Evolutionary conservation across 176 grass and related monocot genomes (phyloP), one percentile per base, ranked within the genome.

Genomic region (Saccharum officinarum): DNA sequence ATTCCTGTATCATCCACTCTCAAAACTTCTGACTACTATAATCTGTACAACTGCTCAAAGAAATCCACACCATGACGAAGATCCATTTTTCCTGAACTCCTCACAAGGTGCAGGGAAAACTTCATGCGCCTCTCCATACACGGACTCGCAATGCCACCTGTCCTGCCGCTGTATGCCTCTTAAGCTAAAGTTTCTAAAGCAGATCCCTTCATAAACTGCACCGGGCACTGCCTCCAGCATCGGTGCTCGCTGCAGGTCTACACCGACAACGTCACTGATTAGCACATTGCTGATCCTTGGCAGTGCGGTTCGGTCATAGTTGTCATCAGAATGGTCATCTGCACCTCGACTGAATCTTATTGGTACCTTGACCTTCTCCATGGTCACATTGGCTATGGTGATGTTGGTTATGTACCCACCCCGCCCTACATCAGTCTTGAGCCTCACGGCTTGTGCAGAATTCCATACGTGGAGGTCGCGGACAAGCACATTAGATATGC

Each of bases 321-420:
- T 82, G 10, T 89, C 83, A 34, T 94, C 88, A 0, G 92, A 80
- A 67, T 95, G 91, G 52, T 92, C 93, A 31, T 93, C 78, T 17
- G 96, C 78, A 3, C 93, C 93, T 2, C 89, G 77, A 75, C 96
- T 95, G 68, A 98, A 95, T 45, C 89, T 94, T 74, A 95, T 89
- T 0, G 96, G 96, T 3, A 98, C 87, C 73, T 98, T 98, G 9
- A 98, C 87, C 44, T 86, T 91, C 82, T 92, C 85, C 91, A 98
- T 98, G 0, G 55, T 89, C 22, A 98, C 73, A 34, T 87, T 92
- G 6, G 60, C 39, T 18, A 98, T 78, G 7, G 91, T 95, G 22
- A 95, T 82, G 67, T 98, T 94, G 77, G 87, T 92, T 81, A 98
- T 87, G 85, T 95, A 98, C n/a, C 95, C 95, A 2, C 96, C 93